Evolutionary conservation across 306 rosid genomes (phyloP).

Genomic region (Malus sylvestris): DNA sequence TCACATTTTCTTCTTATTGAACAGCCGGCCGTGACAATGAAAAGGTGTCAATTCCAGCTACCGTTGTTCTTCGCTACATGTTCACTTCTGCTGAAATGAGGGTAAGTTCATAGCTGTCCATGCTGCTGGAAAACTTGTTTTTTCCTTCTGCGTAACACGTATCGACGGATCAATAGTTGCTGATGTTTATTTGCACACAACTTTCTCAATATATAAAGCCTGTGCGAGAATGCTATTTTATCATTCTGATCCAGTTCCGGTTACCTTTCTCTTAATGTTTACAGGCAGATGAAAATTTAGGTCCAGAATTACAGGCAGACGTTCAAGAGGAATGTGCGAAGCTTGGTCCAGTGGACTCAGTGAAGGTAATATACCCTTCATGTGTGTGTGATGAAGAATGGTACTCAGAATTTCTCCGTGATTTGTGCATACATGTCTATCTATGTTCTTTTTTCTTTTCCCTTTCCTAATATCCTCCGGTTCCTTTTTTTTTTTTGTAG

Average conservation of each 20-base stretch:
- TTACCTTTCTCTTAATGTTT: constrained; percentile 3
- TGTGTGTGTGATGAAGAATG: background rate
- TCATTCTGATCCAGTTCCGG: background rate
- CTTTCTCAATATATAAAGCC: background rate
- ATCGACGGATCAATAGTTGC: background rate
- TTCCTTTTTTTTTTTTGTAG: constrained; percentile 27
- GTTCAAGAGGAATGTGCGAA: constrained; percentile 79
- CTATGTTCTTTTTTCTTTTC: background rate
- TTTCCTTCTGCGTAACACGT: background rate
- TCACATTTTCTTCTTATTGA: constrained; percentile 11
- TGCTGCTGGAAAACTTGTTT: background rate
- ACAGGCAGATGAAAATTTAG: constrained; percentile 77
- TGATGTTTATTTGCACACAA: background rate
- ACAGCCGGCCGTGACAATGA: constrained; percentile 94
- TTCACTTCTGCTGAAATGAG: constrained; percentile 82
- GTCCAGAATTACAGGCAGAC: constrained; percentile 70
- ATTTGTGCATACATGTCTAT: background rate
- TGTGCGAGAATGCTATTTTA: background rate
- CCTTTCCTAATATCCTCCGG: constrained; percentile 1
- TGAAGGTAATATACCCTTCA: constrained; percentile 50
- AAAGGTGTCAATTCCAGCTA: constrained; percentile 71
- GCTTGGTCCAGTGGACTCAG: constrained; percentile 76
- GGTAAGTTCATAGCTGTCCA: constrained; percentile 29
- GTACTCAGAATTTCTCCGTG: background rate
- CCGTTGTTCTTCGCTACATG: constrained; percentile 77